Base-by-base conservation (phyloP, 1,284 basidiomycete genomes). In the Papiliotrema laurentii region DNA sequence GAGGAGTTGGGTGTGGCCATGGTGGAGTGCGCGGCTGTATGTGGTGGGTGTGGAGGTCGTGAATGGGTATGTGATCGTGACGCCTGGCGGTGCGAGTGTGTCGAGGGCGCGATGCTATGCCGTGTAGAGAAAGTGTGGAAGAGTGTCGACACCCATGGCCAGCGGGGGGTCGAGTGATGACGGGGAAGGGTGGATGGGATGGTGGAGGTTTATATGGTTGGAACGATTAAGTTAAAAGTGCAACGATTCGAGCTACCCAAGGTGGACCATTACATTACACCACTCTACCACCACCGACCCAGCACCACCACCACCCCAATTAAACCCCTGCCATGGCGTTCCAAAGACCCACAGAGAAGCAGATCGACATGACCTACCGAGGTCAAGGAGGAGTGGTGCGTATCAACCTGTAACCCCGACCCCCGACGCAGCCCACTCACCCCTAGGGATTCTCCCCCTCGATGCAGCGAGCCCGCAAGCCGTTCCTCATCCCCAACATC, bases 381-480 rank as follows among this genome's bases (percentile, higher is more conserved):
- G 28, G 28, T 14, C n/a, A 31, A 18, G 33, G 33, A 16, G 41
- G 41, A 14, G n/a, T 43, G 27, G 41, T 33, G 24, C 4, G 41
- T 33, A 19, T 3, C n/a, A 16, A 14, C 30, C 14, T 19, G 4
- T 33, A n/a, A 7, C 9, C 7, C 18, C 9, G 13, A 3, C 37
- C 5, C 25, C 6, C 30, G 10, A 33, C 30, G 30, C 30, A 9
- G 30, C 10, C 10, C 30, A 34, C 27, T 36, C 16, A 22, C 36
- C 22, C 27, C 6, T 61, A 90, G 89, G 74, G 80, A 55, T 87
- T 90, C 81, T 94, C 91, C 10, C 81, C 83, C 21, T 89, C 89
- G 36, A 82, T 97, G 42, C 78, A 83, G 74, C 85, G 93, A 51
- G 93, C 93, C 13, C 83, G 93, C 31, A 81, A 81, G 59, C 92